A percentile compares a stretch with the other conserved stretches of the same genome.
phyloP scores from a whole-genome alignment of 345 rosid genomes.

The Salix dunnii region DNA sequence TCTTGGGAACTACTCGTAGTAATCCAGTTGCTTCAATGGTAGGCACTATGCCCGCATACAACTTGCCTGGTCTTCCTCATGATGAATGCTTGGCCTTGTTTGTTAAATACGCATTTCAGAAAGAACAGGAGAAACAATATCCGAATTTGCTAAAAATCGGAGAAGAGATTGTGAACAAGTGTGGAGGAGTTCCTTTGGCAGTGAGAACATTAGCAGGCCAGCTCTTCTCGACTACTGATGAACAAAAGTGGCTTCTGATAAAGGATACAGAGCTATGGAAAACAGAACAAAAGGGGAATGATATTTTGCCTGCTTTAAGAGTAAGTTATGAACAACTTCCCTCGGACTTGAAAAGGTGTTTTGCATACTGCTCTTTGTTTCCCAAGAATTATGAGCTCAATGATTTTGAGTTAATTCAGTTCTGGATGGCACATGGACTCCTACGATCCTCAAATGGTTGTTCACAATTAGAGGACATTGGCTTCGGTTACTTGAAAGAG shows the following conservation, averaged over 20 bases:
- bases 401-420: neutral
- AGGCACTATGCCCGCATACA: neutral
- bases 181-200: slow-evolving; percentile 31
- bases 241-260: slow-evolving; percentile 4
- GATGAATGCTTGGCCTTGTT: slow-evolving; percentile 16
- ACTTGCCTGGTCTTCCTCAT: slow-evolving; percentile 14
- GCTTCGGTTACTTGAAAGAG: slow-evolving; percentile 14
- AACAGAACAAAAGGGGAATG: neutral
- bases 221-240: neutral
- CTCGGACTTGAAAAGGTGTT: neutral
- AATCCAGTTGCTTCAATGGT: slow-evolving; percentile 6
- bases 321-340: slow-evolving; percentile 15
- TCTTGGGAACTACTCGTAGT: slow-evolving; percentile 15
- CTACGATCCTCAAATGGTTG: neutral
- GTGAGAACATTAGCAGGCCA: slow-evolving; percentile 18
- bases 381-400: slow-evolving; percentile 2
- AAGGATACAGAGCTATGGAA: slow-evolving; percentile 31
- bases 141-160: slow-evolving; percentile 13
- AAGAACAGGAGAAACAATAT: slow-evolving; percentile 4
- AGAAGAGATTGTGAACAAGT: slow-evolving; percentile 29
- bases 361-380: slow-evolving; percentile 16
- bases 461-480: slow-evolving; percentile 10
- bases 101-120: slow-evolving; percentile 20
- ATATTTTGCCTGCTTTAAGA: slow-evolving; percentile 10
- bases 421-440: slow-evolving; percentile 31